phyloP scores from a whole-genome alignment of 179 eudicot species.

The Drosera spatulata region DNA sequence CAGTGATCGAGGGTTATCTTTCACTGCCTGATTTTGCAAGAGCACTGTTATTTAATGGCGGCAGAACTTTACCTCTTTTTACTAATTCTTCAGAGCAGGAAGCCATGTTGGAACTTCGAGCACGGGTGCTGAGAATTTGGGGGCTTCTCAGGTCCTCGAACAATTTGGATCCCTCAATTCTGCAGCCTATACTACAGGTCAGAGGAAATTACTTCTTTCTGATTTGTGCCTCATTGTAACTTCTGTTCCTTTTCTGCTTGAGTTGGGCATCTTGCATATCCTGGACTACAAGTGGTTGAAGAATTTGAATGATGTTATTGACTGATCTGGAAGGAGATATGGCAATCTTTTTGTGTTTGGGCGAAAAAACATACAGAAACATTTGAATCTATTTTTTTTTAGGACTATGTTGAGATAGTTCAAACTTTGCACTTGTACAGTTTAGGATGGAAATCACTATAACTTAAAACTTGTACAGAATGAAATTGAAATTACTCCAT shows the following conservation, averaged over 20 bases:
- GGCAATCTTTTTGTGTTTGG: no score
- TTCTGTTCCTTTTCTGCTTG: background rate
- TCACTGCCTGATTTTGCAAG: constrained; percentile 59
- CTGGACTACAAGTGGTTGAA: no score
- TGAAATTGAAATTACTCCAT: no score
- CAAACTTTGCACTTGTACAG: no score
- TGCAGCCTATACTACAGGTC: constrained; percentile 95
- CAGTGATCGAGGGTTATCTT: constrained; percentile 63
- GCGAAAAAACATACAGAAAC: no score
- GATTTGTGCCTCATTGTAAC: background rate
- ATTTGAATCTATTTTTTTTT: no score
- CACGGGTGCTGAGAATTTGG: constrained; percentile 82
- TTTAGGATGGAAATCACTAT: no score
- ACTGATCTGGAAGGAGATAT: no score
- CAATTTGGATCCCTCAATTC: constrained; percentile 73
- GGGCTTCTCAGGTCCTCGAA: constrained; percentile 66
- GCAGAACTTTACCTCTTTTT: constrained; percentile 37
- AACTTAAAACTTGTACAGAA: no score
- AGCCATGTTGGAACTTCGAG: constrained; percentile 79
- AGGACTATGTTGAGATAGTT: no score
- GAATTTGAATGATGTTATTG: no score
- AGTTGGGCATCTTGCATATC: no score
- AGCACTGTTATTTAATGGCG: constrained; percentile 36
- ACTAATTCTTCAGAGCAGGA: constrained; percentile 49
- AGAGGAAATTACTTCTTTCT: background rate